These are phyloP conservation scores for Globisporangium paddicum DNA, from an alignment of 352 stramenopile species.

Conservation along the genomic window DNA sequence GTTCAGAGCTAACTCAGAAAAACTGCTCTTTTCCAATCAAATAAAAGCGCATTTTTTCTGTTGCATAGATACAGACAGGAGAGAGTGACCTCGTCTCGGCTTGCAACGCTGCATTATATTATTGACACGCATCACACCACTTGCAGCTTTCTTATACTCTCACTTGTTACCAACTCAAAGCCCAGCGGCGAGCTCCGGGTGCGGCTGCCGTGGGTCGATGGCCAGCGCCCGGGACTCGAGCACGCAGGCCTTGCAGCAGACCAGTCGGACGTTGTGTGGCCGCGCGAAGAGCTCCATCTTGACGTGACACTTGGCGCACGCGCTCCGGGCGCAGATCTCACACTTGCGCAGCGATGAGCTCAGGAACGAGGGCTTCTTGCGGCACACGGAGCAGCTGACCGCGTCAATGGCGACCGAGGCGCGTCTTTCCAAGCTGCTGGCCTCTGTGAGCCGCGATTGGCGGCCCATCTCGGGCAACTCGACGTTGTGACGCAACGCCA, in stretches of 20 bases:
- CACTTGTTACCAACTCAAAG: too few species aligned
- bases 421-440: background rate
- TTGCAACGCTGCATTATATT: too few species aligned
- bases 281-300: slow-evolving; percentile 34
- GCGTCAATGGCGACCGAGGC: background rate
- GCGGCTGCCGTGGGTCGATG: slow-evolving; percentile 34
- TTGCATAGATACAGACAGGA: too few species aligned
- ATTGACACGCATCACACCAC: too few species aligned
- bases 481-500: slow-evolving; percentile 1
- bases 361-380: slow-evolving; percentile 10
- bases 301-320: slow-evolving; percentile 52
- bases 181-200: slow-evolving; percentile 16
- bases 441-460: background rate
- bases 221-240: slow-evolving; percentile 31
- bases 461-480: background rate
- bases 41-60: too few species aligned
- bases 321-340: slow-evolving; percentile 25
- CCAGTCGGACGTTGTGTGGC: slow-evolving; percentile 23
- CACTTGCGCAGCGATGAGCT: slow-evolving; percentile 25
- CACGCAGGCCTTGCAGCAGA: slow-evolving; percentile 52
- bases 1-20: too few species aligned
- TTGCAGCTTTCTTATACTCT: too few species aligned
- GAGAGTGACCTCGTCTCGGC: too few species aligned
- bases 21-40: too few species aligned
- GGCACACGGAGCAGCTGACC: slow-evolving; percentile 1